These are phyloP conservation scores for Medicago lupulina DNA, from an alignment of 306 rosid genomes.

Conservation along the genomic window DNA sequence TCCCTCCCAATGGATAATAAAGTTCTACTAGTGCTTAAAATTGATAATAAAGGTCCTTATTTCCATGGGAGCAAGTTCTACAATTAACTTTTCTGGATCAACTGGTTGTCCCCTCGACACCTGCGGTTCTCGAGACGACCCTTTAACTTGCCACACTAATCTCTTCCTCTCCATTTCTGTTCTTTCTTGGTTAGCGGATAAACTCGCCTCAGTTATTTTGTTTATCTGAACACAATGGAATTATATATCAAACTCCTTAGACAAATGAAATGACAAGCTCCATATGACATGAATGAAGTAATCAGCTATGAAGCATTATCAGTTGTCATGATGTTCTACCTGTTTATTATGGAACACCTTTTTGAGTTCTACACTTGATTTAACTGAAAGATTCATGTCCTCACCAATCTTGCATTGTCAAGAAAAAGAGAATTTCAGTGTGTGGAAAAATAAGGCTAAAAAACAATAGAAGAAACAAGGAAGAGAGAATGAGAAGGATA, in stretches of 20 bases:
- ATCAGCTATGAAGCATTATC: background rate
- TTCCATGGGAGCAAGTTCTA: slow-evolving; percentile 75
- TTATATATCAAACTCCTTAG: slow-evolving; percentile 5
- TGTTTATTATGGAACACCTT: slow-evolving; percentile 64
- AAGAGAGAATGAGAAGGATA: slow-evolving; percentile 9
- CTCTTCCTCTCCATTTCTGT: slow-evolving; percentile 77
- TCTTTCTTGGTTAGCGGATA: slow-evolving; percentile 82
- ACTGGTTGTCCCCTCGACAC: slow-evolving; percentile 65
- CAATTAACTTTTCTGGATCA: slow-evolving; percentile 62
- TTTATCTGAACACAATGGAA: slow-evolving; percentile 53
- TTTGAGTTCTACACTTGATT: slow-evolving; percentile 65
- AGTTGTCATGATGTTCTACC: slow-evolving; percentile 50
- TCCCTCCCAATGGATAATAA: background rate
- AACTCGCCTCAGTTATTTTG: slow-evolving; percentile 62
- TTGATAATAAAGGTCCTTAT: slow-evolving; percentile 62
- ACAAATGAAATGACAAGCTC: slow-evolving; percentile 20
- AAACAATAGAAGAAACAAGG: slow-evolving; percentile 10
- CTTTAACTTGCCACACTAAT: slow-evolving; percentile 72
- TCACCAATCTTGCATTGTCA: slow-evolving; percentile 62
- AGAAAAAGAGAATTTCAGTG: slow-evolving; percentile 9
- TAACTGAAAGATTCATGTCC: slow-evolving; percentile 61
- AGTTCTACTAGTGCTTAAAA: slow-evolving; percentile 39
- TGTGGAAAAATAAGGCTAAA: background rate
- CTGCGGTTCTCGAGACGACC: slow-evolving; percentile 41
- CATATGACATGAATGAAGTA: slow-evolving; percentile 6